Percentiles rank a stretch among this genome's conserved stretches.
phyloP scores from a whole-genome alignment of 2,329 filamentous ascomycete species.

The Fusarium goolgardi region DNA sequence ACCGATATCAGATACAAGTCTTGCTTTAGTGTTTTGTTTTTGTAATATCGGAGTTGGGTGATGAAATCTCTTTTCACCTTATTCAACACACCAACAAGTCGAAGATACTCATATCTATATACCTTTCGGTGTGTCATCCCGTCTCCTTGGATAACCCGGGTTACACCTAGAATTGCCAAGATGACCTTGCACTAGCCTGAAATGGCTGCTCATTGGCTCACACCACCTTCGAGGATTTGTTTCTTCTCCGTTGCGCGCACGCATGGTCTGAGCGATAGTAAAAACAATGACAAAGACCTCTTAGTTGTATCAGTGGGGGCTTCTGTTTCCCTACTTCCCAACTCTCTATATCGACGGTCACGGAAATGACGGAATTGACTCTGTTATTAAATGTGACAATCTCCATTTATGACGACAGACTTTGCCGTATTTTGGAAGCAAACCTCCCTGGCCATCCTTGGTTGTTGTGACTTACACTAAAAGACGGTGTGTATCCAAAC shows the following conservation, averaged over 20 bases:
- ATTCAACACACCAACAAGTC: neutral
- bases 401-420: constrained; percentile 30
- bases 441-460: neutral
- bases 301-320: constrained; percentile 32
- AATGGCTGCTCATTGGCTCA: constrained; percentile 28
- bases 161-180: constrained; percentile 40
- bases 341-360: neutral
- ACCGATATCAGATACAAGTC: neutral
- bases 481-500: constrained; percentile 39
- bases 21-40: neutral
- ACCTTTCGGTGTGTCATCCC: constrained; percentile 40
- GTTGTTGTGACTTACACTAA: constrained; percentile 10
- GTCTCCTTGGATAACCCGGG: constrained; percentile 20
- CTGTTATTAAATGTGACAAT: constrained; percentile 11
- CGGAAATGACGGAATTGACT: constrained; percentile 28
- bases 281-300: constrained; percentile 39
- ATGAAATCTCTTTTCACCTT: neutral
- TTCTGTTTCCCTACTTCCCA: neutral
- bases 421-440: neutral
- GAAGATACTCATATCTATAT: constrained; percentile 3
- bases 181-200: constrained; percentile 33
- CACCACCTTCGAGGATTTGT: constrained; percentile 33
- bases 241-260: constrained; percentile 20
- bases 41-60: neutral
- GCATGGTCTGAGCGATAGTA: constrained; percentile 28